Base-by-base conservation (phyloP, 2,329 filamentous ascomycete genomes). In the Nigrospora osmanthi region DNA sequence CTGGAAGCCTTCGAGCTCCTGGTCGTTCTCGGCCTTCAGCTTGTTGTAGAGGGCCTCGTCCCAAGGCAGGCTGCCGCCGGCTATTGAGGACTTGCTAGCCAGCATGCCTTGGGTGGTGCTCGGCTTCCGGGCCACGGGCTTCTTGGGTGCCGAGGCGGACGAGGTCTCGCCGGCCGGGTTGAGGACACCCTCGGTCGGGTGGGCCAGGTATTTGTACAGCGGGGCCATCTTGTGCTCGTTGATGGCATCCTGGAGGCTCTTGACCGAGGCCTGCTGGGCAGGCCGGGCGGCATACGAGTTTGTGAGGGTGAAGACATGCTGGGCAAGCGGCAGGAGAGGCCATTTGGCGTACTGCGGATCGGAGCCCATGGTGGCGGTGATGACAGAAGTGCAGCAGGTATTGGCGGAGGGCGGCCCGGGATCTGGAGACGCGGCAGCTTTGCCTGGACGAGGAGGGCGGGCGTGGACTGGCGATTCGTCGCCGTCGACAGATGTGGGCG, bases 261-360 rank as follows among this genome's bases (percentile, higher is more conserved):
- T 86, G 54, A 83, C 75, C 35, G 87, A 81, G 45, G 77, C 68
- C 67, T 90, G 81, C 67, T 90, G 87, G 47, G 76, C 67, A 47
- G 70, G 54, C 61, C 77, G 76, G 48, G 81, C 69, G 56, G 87
- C 80, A 55, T 86, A 84, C 55, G 85, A 80, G 67, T 90, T 90
- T 62, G 86, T 89, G 70, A 93, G 78, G 61, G 84, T 84, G 72
- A 93, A 93, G 68, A 93, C 87, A 64, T 89, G 82, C 72, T 93
- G 87, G 51, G 86, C 80, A 59, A 94, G 78, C 56, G 86, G 79
- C 63, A 93, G 80, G 67, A 89, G 75, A 50, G 88, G 87, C 72
- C 85, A 91, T 69, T 88, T 87, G 58, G 85, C 83, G 70, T 90
- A 90, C 67, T 89, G 87, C 55, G 86, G 85, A 69, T 93, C 87